These are phyloP conservation scores for Entomortierella lignicola DNA, from an alignment of 192 early-diverging fungal genomes.

Conservation along the genomic window DNA sequence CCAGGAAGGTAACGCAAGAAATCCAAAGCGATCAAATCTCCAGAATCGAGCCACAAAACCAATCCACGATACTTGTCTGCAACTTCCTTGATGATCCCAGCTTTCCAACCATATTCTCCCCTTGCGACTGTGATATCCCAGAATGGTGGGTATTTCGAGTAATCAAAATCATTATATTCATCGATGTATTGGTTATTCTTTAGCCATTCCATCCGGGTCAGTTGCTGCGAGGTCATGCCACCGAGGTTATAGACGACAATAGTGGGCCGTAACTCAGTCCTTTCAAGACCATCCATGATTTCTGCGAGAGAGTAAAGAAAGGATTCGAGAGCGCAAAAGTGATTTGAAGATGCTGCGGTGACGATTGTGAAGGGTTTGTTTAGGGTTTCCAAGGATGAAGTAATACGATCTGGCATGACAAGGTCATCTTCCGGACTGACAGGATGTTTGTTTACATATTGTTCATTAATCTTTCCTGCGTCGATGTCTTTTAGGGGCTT, in stretches of 20 bases:
- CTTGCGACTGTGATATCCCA: constrained; percentile 61
- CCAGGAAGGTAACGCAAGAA: constrained; percentile 58
- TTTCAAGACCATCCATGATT: constrained; percentile 41
- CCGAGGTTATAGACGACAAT: constrained; percentile 65
- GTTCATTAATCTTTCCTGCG: constrained; percentile 18
- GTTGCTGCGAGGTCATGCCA: constrained; percentile 57
- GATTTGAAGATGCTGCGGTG: constrained; percentile 65
- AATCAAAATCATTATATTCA: constrained; percentile 60
- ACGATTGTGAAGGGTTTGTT: constrained; percentile 56
- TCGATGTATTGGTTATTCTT: constrained; percentile 55
- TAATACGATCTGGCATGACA: constrained; percentile 30
- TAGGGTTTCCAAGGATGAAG: constrained; percentile 37
- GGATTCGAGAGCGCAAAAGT: constrained; percentile 63
- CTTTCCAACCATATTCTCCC: constrained; percentile 70
- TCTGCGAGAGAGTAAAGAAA: constrained; percentile 60
- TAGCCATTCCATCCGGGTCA: constrained; percentile 56
- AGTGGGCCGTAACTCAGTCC: constrained; percentile 50
- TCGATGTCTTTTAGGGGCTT: not conserved
- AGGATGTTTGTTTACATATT: constrained; percentile 15
- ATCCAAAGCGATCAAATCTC: constrained; percentile 57
- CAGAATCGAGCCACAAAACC: constrained; percentile 64
- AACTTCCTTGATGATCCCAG: constrained; percentile 63
- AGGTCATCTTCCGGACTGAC: constrained; percentile 26
- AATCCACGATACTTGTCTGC: constrained; percentile 55
- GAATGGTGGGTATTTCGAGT: constrained; percentile 57